Conservation (phyloP, 2,329 filamentous ascomycete genomes). For the Didymosphaeria variabile region DNA sequence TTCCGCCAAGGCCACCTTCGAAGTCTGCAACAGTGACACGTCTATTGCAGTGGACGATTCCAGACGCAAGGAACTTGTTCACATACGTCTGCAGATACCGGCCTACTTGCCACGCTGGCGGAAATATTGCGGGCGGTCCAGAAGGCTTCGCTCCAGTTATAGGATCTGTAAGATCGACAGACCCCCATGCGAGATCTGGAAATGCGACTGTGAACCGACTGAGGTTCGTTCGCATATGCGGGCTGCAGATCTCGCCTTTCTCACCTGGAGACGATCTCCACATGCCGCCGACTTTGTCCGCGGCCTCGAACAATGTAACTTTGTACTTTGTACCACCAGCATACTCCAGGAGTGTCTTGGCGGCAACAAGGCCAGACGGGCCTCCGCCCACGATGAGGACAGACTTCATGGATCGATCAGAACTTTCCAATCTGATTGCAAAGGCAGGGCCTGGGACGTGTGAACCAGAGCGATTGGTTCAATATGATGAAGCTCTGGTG, state of each 20-base stretch:
- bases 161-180: slow-evolving; percentile 45
- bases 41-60: slow-evolving; percentile 60
- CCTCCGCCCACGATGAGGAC: slow-evolving; percentile 57
- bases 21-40: slow-evolving; percentile 43
- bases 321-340: slow-evolving; percentile 64
- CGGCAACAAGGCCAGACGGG: slow-evolving; percentile 55
- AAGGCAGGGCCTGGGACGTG: background rate
- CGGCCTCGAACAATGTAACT: slow-evolving; percentile 75
- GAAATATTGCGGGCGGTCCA: slow-evolving; percentile 67
- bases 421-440: background rate
- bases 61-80: slow-evolving; percentile 63
- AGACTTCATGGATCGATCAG: slow-evolving; percentile 34
- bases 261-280: slow-evolving; percentile 67
- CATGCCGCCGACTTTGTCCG: slow-evolving; percentile 75
- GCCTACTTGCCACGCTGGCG: slow-evolving; percentile 79
- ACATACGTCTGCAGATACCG: slow-evolving; percentile 74
- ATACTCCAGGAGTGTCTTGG: slow-evolving; percentile 73
- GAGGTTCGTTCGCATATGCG: slow-evolving; percentile 70
- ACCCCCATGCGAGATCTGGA: slow-evolving; percentile 74
- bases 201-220: slow-evolving; percentile 75
- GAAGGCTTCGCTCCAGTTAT: slow-evolving; percentile 8
- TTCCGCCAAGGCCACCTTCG: slow-evolving; percentile 17
- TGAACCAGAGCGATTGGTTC: background rate
- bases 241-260: slow-evolving; percentile 70
- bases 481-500: background rate